Evolutionary conservation across 495 filamentous ascomycete species (phyloP).

Genomic region (Glarea lozoyensis): DNA sequence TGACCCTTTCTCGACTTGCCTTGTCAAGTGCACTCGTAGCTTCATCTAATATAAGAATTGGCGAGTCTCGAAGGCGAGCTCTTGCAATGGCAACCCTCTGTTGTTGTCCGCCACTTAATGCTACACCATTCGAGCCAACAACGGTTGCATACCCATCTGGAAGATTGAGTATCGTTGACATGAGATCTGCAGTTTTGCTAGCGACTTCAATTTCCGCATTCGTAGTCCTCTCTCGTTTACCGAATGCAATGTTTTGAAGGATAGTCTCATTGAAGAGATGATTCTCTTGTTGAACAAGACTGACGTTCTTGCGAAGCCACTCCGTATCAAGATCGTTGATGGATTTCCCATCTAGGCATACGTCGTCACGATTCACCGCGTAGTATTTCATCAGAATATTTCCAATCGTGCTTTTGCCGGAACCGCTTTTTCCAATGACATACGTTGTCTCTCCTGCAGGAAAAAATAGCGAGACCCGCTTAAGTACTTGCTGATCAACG

Average conservation of each 20-base stretch:
- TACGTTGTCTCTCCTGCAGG: conserved; percentile 67
- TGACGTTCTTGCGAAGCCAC: conserved; percentile 76
- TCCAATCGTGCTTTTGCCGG: conserved; percentile 85
- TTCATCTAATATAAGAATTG: conserved; percentile 84
- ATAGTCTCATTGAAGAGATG: conserved; percentile 80
- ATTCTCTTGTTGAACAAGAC: conserved; percentile 75
- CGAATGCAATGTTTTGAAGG: conserved; percentile 73
- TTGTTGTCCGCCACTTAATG: conserved; percentile 78
- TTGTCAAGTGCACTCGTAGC: conserved; percentile 76
- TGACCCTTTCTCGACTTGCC: conserved; percentile 54
- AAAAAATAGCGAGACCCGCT: conserved; percentile 56
- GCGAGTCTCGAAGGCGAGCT: conserved; percentile 66
- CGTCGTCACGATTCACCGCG: conserved; percentile 51
- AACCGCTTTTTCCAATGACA: conserved; percentile 79
- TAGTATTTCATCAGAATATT: conserved; percentile 77
- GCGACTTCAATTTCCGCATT: conserved; percentile 48
- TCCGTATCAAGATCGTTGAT: conserved; percentile 52
- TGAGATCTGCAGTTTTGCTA: conserved; percentile 58
- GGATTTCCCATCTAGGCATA: conserved; percentile 57
- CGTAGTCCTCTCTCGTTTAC: conserved; percentile 39
- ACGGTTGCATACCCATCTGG: conserved; percentile 66
- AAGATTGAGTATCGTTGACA: conserved; percentile 60
- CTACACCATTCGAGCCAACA: conserved; percentile 59
- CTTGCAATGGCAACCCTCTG: conserved; percentile 69
- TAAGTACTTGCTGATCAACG: conserved; percentile 50